Evolutionary conservation across 371 early-diverging fungal species (phyloP).

Genomic region (Mucor irregularis): DNA sequence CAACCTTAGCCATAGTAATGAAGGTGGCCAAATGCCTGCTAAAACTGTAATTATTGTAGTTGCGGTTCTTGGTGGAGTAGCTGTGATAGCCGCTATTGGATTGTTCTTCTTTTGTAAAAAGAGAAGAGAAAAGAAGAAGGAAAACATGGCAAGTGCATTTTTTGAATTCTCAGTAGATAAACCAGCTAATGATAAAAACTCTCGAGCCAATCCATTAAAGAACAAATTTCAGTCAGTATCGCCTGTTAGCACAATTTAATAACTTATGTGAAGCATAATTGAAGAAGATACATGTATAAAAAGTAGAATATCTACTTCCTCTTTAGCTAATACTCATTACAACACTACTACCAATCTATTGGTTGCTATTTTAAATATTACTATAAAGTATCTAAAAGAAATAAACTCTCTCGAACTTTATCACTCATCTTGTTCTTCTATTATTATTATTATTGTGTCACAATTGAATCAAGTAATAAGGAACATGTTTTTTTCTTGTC

Average conservation of each 20-base stretch:
- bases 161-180: conserved; percentile 34
- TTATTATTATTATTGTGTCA: too few species aligned
- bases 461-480: too few species aligned
- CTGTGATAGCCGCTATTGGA: conserved; percentile 17
- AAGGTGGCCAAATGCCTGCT: background rate
- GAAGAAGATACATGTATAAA: too few species aligned
- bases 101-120: conserved; percentile 22
- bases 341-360: background rate
- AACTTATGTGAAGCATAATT: too few species aligned
- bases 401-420: too few species aligned
- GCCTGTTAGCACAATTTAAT: conserved; percentile 7
- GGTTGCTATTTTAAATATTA: background rate
- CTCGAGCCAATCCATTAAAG: conserved; percentile 12
- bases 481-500: too few species aligned
- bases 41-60: conserved; percentile 20
- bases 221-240: conserved; percentile 16
- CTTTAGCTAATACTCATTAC: background rate
- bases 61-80: conserved; percentile 19
- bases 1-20: background rate
- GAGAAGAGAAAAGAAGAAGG: conserved; percentile 30
- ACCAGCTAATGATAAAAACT: conserved; percentile 12
- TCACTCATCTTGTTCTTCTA: too few species aligned
- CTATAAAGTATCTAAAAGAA: too few species aligned
- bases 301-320: too few species aligned
- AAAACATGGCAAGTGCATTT: conserved; percentile 37